These are phyloP conservation scores for Schizonepeta tenuifolia DNA, from an alignment of 257 asterid species.

Conservation along the genomic window DNA sequence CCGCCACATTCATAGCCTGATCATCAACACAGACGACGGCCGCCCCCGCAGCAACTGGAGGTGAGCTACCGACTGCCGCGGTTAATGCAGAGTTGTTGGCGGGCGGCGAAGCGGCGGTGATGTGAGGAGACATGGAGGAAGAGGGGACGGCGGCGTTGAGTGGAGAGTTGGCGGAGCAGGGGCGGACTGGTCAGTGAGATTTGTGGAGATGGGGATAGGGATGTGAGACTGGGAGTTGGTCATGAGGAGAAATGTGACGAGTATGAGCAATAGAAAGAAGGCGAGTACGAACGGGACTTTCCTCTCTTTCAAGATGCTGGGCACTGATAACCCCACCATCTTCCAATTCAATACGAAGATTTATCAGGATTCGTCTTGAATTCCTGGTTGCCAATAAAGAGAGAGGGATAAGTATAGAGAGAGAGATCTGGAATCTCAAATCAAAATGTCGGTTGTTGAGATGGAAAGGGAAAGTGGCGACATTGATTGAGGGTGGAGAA, in stretches of 20 bases:
- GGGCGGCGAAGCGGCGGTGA: neutral
- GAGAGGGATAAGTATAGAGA: neutral
- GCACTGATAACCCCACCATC: slow-evolving; percentile 60
- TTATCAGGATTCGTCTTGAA: slow-evolving; percentile 8
- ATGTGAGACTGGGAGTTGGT: slow-evolving; percentile 62
- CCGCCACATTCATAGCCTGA: slow-evolving; percentile 40
- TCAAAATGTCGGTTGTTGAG: slow-evolving; percentile 1
- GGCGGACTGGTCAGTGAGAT: slow-evolving; percentile 35
- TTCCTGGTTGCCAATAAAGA: neutral
- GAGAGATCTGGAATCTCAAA: neutral
- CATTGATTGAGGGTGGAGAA: neutral
- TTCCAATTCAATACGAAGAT: neutral
- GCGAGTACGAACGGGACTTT: slow-evolving; percentile 77
- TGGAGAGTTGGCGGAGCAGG: slow-evolving; percentile 23
- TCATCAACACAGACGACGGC: slow-evolving; percentile 26
- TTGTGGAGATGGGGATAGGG: slow-evolving; percentile 41
- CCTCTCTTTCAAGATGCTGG: slow-evolving; percentile 60
- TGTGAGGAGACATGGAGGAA: neutral
- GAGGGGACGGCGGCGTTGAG: neutral
- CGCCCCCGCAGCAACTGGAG: neutral
- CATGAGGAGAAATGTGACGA: slow-evolving; percentile 65
- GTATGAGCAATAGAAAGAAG: slow-evolving; percentile 61
- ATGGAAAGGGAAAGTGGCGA: neutral
- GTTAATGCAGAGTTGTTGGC: neutral
- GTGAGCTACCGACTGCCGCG: neutral